Evolutionary conservation across 2,329 filamentous ascomycete species (phyloP).

Genomic region (Botrytis pseudocinerea): DNA sequence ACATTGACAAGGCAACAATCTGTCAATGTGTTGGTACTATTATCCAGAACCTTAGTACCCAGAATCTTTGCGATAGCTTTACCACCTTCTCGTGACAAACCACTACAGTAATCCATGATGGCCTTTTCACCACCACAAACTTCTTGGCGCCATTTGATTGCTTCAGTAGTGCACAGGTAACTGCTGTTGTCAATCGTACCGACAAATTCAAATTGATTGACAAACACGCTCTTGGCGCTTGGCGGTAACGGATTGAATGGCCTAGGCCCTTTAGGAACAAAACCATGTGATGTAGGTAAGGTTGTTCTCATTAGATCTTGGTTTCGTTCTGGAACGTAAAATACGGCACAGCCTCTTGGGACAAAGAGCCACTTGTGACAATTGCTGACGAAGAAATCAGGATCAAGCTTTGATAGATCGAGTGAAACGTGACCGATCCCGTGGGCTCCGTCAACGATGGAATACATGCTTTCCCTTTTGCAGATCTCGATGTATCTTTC

Average conservation of each 20-base stretch:
- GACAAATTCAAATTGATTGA: constrained; percentile 72
- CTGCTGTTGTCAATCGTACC: constrained; percentile 74
- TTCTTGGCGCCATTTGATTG: constrained; percentile 68
- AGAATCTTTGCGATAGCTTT: constrained; percentile 60
- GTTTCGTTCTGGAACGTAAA: constrained; percentile 76
- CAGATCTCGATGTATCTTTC: constrained; percentile 66
- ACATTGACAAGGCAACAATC: constrained; percentile 74
- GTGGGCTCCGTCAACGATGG: constrained; percentile 77
- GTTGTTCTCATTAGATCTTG: constrained; percentile 74
- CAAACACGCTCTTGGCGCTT: constrained; percentile 55
- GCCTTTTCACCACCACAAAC: constrained; percentile 72
- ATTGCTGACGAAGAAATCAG: constrained; percentile 87
- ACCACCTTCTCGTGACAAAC: constrained; percentile 65
- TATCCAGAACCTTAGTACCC: constrained; percentile 72
- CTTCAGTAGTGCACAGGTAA: constrained; percentile 70
- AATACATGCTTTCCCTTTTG: constrained; percentile 65
- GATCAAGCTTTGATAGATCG: constrained; percentile 64
- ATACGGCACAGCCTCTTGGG: constrained; percentile 76
- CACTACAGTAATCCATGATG: constrained; percentile 63
- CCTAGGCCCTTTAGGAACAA: constrained; percentile 49
- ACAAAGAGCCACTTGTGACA: constrained; percentile 88
- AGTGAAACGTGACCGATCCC: constrained; percentile 76
- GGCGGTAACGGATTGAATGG: constrained; percentile 44
- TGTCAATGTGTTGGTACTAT: constrained; percentile 59
- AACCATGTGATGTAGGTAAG: constrained; percentile 80